phyloP scores from a whole-genome alignment of 495 filamentous ascomycete species.

The Penicillium antarcticum region DNA sequence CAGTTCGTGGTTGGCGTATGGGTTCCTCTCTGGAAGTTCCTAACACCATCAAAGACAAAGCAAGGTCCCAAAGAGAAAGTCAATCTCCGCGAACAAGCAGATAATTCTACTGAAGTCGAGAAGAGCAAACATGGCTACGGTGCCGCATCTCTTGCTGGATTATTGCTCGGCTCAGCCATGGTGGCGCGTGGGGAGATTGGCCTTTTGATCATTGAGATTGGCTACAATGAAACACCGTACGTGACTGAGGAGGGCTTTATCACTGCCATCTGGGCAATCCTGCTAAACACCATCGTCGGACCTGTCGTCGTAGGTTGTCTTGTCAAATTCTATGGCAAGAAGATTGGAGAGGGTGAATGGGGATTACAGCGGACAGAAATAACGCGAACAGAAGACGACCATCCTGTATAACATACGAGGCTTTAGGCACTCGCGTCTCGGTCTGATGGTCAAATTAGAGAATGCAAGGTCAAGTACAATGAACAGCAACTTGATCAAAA shows the following conservation, averaged over 20 bases:
- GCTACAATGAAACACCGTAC: slow-evolving; percentile 39
- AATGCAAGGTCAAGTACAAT: no score
- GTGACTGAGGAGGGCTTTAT: slow-evolving; percentile 50
- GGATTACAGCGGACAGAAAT: slow-evolving; percentile 14
- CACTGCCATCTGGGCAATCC: slow-evolving; percentile 68
- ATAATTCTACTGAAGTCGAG: background rate
- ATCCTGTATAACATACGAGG: no score
- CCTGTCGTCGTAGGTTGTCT: slow-evolving; percentile 62
- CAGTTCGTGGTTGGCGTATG: slow-evolving; percentile 32
- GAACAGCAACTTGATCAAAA: no score
- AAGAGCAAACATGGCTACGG: slow-evolving; percentile 4
- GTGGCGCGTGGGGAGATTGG: slow-evolving; percentile 76
- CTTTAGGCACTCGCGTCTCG: no score
- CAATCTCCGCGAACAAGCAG: background rate
- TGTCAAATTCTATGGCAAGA: slow-evolving; percentile 32
- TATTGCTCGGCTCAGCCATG: slow-evolving; percentile 61
- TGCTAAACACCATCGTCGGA: slow-evolving; percentile 71
- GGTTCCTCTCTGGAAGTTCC: slow-evolving; percentile 23
- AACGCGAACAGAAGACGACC: no score
- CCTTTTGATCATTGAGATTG: slow-evolving; percentile 68
- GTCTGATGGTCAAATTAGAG: no score
- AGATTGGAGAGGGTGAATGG: slow-evolving; percentile 26
- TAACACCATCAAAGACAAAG: no score
- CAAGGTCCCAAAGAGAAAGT: no score
- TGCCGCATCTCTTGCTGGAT: slow-evolving; percentile 42